Evolutionary conservation across 345 rosid species (phyloP), one percentile per base, ranked within the genome.

Genomic region (Iberis pinnata): DNA sequence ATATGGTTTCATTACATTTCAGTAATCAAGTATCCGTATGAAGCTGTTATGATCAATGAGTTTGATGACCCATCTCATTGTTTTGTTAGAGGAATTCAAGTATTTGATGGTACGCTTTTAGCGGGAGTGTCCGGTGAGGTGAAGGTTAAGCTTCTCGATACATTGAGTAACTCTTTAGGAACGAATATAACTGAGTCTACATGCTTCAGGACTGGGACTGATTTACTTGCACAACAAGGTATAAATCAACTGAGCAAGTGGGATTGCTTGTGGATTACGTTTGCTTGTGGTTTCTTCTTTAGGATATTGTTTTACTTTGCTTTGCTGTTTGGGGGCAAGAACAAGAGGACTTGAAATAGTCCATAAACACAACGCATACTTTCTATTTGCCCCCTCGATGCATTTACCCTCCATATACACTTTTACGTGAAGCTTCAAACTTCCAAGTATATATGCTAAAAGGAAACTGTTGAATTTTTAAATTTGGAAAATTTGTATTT

Each of bases 281-380:
- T 70, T 3, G 74, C 70, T 50, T 70, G 74, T 66, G 74, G 74
- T 8, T 8, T 64, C 57, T 63, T 70, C 18, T 70, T 70, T 45
- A 46, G 74, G 62, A 39, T 51, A 12, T 41, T 70, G 65, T 70
- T 70, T 36, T 70, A 70, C 53, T 51, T 70, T 9, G 14, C 70
- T 4, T 70, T 70, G 53, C 33, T 70, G 17, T 12, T 63, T 24
- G 74, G 74, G 12, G 59, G 70, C 56, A 63, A 64, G 57, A 70
- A 70, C 53, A 70, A 64, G 66, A 70, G 74, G 44, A 52, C 57
- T 58, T 83, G 60, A 82, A 47, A n/a, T n/a, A n/a, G n/a, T n/a
- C n/a, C n/a, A n/a, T n/a, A n/a, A n/a, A n/a, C n/a, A n/a, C n/a
- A n/a, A n/a, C n/a, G n/a, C n/a, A n/a, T n/a, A n/a, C n/a, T n/a